These are phyloP conservation scores for Populus hybrid DNA, from an alignment of 441 rosid species.

Conservation along the genomic window DNA sequence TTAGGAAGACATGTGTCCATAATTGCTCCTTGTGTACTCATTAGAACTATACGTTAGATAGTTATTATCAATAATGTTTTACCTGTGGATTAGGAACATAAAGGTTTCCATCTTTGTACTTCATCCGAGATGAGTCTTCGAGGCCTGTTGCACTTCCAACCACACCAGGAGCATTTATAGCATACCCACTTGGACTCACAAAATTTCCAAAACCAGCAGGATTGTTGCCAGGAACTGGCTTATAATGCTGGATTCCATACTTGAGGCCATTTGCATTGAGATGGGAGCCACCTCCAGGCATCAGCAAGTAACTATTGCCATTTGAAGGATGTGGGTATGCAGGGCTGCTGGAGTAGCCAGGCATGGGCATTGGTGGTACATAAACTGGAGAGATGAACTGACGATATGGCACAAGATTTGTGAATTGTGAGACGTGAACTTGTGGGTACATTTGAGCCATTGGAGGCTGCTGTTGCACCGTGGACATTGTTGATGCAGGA, in stretches of 20 bases:
- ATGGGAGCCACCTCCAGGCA: constrained; percentile 88
- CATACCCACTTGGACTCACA: constrained; percentile 65
- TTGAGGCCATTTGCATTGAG: constrained; percentile 68
- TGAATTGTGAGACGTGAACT: constrained; percentile 77
- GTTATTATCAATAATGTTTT: constrained; percentile 1
- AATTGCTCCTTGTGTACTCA: background rate
- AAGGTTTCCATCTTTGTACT: constrained; percentile 75
- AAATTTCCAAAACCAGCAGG: constrained; percentile 82
- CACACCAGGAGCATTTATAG: constrained; percentile 66
- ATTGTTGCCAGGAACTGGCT: constrained; percentile 67
- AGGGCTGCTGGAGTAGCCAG: constrained; percentile 78
- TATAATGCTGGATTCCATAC: constrained; percentile 86
- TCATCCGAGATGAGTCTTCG: constrained; percentile 82
- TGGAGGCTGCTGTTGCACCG: constrained; percentile 69
- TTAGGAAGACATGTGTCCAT: background rate
- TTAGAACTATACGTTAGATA: background rate
- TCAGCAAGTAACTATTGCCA: constrained; percentile 74
- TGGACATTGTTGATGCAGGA: constrained; percentile 56
- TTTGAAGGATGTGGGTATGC: constrained; percentile 85
- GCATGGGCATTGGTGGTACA: constrained; percentile 86
- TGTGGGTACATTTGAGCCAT: constrained; percentile 87
- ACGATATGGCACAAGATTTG: constrained; percentile 85
- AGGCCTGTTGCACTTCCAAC: constrained; percentile 66
- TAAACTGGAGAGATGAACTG: constrained; percentile 80
- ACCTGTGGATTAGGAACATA: constrained; percentile 91